Conservation (phyloP, 441 rosid genomes). For the Jatropha podagrica region DNA sequence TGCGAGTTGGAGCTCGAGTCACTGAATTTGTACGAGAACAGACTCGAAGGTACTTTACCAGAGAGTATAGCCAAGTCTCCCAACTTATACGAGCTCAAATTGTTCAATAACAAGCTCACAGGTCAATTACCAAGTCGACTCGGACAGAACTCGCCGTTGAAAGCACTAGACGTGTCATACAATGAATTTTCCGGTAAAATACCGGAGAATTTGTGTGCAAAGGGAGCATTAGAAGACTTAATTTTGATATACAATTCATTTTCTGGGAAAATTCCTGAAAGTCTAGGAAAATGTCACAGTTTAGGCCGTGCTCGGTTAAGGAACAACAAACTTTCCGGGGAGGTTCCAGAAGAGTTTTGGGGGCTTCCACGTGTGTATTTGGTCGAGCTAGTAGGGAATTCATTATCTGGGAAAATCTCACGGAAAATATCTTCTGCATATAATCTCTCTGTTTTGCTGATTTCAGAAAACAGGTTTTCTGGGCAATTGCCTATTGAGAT, state of each 20-base stretch:
- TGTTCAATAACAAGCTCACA: conserved; percentile 61
- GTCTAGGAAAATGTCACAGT: conserved; percentile 59
- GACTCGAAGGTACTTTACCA: conserved; percentile 63
- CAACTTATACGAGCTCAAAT: conserved; percentile 62
- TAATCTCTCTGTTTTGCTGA: conserved; percentile 58
- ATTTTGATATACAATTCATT: conserved; percentile 67
- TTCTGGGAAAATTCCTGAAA: conserved; percentile 67
- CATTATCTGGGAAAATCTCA: conserved; percentile 66
- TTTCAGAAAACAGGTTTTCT: conserved; percentile 63
- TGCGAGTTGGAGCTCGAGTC: conserved; percentile 63
- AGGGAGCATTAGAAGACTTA: conserved; percentile 67
- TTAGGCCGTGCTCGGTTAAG: conserved; percentile 66
- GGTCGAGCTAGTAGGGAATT: conserved; percentile 62
- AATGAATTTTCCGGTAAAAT: conserved; percentile 66
- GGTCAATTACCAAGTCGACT: conserved; percentile 67
- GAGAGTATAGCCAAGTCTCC: conserved; percentile 64
- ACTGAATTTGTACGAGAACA: conserved; percentile 75
- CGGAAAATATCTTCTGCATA: conserved; percentile 55
- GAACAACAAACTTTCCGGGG: conserved; percentile 62
- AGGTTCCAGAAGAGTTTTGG: conserved; percentile 72
- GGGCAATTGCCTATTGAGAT: conserved; percentile 70
- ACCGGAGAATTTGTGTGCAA: conserved; percentile 64
- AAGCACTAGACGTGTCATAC: conserved; percentile 60
- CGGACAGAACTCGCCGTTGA: conserved; percentile 69
- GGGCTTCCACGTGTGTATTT: conserved; percentile 79